Evolutionary conservation across 305 asterid genomes (phyloP).

Genomic region (Fraxinus albicans): DNA sequence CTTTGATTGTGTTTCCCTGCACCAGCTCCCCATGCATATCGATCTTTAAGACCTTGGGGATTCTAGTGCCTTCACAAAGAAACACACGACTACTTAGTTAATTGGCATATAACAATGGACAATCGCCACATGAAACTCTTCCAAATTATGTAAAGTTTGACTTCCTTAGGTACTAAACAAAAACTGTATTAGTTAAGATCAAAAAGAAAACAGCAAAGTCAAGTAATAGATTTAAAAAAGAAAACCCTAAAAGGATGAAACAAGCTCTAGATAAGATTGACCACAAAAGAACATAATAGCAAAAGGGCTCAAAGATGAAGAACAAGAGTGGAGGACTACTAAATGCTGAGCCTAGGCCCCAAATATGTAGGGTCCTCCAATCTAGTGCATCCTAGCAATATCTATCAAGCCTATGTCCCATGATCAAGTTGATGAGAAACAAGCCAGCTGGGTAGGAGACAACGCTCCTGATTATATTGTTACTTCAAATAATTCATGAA

Average conservation of each 20-base stretch:
- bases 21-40: conserved; percentile 81
- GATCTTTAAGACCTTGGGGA: conserved; percentile 86
- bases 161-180: neutral
- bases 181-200: neutral
- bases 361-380: neutral
- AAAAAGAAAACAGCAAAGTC: neutral
- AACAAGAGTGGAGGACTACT: neutral
- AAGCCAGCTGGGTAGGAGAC: neutral
- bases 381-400: neutral
- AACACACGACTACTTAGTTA: conserved; percentile 16
- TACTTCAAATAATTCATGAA: neutral
- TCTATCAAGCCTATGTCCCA: neutral
- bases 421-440: neutral
- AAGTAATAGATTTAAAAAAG: neutral
- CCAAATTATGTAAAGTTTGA: conserved; percentile 5
- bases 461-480: neutral
- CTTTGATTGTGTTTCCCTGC: conserved; percentile 80
- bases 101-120: conserved; percentile 17
- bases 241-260: conserved; percentile 14
- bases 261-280: neutral
- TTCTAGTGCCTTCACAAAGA: conserved; percentile 73
- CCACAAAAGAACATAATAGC: neutral
- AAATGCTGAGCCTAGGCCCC: neutral
- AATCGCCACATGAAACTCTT: conserved; percentile 16
- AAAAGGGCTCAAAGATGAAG: conserved; percentile 9